A percentile compares a stretch with the other conserved stretches of the same genome.
Conservation (phyloP, 139 green algal species). For the Microglena sp. region DNA sequence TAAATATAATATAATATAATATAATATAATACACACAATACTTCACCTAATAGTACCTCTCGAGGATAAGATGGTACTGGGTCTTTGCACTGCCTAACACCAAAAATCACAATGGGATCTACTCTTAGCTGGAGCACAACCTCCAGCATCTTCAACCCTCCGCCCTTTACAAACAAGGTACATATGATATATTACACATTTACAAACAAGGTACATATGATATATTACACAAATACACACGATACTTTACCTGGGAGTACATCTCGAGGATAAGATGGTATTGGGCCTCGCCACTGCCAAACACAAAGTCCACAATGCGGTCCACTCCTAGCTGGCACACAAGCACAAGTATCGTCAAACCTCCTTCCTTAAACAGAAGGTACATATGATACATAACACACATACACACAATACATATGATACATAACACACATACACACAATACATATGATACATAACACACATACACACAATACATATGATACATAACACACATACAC, state of each 20-base stretch:
- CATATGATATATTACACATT: neutral
- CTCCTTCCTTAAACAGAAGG: neutral
- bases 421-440: too few relatives aligned
- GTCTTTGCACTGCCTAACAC: constrained; percentile 73
- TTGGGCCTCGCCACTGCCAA: constrained; percentile 65
- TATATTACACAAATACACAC: constrained; percentile 6
- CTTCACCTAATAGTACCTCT: constrained; percentile 78
- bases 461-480: too few relatives aligned
- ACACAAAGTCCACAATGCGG: constrained; percentile 85
- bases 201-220: neutral
- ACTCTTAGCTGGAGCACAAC: neutral
- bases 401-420: too few relatives aligned
- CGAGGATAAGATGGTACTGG: constrained; percentile 82
- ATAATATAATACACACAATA: constrained; percentile 3
- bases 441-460: too few relatives aligned
- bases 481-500: neutral
- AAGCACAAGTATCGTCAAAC: too few relatives aligned
- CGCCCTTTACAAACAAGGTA: neutral
- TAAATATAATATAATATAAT: neutral
- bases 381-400: too few relatives aligned
- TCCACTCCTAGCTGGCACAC: constrained; percentile 45
- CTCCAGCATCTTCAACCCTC: neutral
- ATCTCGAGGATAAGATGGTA: constrained; percentile 93
- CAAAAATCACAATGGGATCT: constrained; percentile 23
- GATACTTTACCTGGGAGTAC: constrained; percentile 57